Conservation (phyloP, 192 early-diverging fungal species). For the Podochytrium sp. region DNA sequence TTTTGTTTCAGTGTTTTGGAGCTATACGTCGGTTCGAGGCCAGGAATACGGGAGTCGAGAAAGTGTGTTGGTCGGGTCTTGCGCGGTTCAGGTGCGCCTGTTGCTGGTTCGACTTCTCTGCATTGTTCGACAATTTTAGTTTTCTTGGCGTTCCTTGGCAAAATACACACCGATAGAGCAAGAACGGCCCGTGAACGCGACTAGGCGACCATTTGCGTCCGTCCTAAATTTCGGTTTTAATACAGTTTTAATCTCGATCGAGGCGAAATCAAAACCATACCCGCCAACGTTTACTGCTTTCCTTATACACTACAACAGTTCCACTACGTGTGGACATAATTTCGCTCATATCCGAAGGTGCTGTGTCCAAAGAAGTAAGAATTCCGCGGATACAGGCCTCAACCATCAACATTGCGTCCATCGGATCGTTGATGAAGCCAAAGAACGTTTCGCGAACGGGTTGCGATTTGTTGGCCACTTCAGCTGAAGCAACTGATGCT, state of each 20-base stretch:
- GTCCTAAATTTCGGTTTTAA: background rate
- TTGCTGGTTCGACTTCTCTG: slow-evolving; percentile 27
- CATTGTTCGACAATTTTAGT: background rate
- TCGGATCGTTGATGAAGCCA: slow-evolving; percentile 29
- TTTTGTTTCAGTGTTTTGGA: slow-evolving; percentile 30
- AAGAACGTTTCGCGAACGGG: slow-evolving; percentile 21
- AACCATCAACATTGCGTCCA: slow-evolving; percentile 18
- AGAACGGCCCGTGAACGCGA: slow-evolving; percentile 25
- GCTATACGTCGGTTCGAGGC: slow-evolving; percentile 30
- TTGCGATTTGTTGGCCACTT: too few species aligned
- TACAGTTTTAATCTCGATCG: too few species aligned
- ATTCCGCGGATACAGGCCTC: slow-evolving; percentile 15
- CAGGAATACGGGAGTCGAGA: slow-evolving; percentile 21
- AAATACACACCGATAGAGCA: slow-evolving; percentile 18
- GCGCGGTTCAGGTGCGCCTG: slow-evolving; percentile 7
- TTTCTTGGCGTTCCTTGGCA: background rate
- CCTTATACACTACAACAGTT: slow-evolving; percentile 20
- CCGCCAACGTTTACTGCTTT: slow-evolving; percentile 23
- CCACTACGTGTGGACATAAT: slow-evolving; percentile 13
- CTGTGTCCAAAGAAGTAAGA: slow-evolving; percentile 9
- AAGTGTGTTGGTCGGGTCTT: slow-evolving; percentile 24
- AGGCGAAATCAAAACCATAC: background rate
- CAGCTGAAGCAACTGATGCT: too few species aligned
- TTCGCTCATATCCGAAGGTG: background rate
- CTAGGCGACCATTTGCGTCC: slow-evolving; percentile 23